Evolutionary conservation across 2,329 filamentous ascomycete species (phyloP).

Genomic region (Penicillium brevicompactum): DNA sequence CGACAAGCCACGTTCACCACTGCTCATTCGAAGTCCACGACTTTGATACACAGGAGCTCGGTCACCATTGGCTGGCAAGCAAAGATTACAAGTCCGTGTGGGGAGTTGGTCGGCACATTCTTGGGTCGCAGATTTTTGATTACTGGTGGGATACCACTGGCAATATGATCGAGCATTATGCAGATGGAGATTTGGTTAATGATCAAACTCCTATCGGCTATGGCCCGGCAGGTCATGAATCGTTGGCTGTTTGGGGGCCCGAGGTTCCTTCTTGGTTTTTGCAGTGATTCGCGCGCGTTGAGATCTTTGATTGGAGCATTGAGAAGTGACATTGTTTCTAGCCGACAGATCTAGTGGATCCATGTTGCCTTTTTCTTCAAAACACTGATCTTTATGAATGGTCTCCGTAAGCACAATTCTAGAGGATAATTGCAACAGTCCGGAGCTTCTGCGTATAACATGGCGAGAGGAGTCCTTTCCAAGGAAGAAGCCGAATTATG

Average conservation of each 20-base stretch:
- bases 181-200: conserved; percentile 57
- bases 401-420: too few species aligned
- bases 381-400: too few species aligned
- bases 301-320: too few species aligned
- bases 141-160: conserved; percentile 51
- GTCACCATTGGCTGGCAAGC: conserved; percentile 53
- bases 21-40: conserved; percentile 55
- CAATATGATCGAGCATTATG: conserved; percentile 46
- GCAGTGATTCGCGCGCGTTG: conserved; percentile 16
- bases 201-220: conserved; percentile 38
- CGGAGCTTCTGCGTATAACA: too few species aligned
- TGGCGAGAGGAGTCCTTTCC: too few species aligned
- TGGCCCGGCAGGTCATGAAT: conserved; percentile 34
- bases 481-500: too few species aligned
- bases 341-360: too few species aligned
- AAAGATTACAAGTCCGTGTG: conserved; percentile 52
- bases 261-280: conserved; percentile 38
- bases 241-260: conserved; percentile 39
- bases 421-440: too few species aligned
- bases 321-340: too few species aligned
- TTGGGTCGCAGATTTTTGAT: conserved; percentile 57
- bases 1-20: conserved; percentile 51
- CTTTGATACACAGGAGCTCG: conserved; percentile 55
- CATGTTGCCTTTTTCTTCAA: too few species aligned
- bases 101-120: conserved; percentile 55